Percentiles rank a stretch among this genome's conserved stretches.
Evolutionary conservation across 2,329 filamentous ascomycete genomes (phyloP).

Genomic region (Aspergillus unguis): DNA sequence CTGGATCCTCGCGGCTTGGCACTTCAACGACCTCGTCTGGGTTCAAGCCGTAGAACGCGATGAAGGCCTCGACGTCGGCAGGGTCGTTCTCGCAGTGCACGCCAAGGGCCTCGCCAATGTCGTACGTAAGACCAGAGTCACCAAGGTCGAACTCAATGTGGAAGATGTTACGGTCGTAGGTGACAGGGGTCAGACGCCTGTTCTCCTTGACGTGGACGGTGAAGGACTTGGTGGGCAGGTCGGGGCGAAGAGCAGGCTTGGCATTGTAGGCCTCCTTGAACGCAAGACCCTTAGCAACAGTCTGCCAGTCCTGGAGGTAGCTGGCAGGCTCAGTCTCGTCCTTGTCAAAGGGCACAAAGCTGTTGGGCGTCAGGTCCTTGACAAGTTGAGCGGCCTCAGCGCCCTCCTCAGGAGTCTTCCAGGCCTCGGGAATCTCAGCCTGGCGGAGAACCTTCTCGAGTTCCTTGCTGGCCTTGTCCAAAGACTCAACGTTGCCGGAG

Average conservation of each 20-base stretch:
- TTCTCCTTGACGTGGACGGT: conserved; percentile 93
- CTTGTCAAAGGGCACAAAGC: conserved; percentile 79
- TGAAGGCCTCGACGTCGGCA: conserved; percentile 75
- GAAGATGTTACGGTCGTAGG: conserved; percentile 98
- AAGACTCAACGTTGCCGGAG: conserved; percentile 57
- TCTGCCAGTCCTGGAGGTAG: conserved; percentile 72
- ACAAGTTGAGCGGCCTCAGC: conserved; percentile 48
- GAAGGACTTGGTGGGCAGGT: conserved; percentile 78
- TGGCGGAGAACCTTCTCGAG: conserved; percentile 68
- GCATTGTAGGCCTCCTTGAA: conserved; percentile 95
- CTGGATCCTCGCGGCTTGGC: conserved; percentile 73
- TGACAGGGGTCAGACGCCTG: conserved; percentile 78
- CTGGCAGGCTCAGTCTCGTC: conserved; percentile 65
- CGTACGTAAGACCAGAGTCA: conserved; percentile 84
- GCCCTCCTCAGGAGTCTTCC: conserved; percentile 64
- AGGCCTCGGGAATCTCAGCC: conserved; percentile 73
- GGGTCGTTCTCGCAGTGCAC: conserved; percentile 94
- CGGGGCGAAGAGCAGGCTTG: conserved; percentile 70
- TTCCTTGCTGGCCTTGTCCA: conserved; percentile 58
- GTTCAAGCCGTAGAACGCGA: conserved; percentile 82
- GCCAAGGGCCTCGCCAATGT: conserved; percentile 94
- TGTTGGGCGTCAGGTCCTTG: conserved; percentile 68
- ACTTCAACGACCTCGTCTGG: conserved; percentile 85
- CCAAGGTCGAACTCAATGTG: conserved; percentile 98
- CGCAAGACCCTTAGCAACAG: conserved; percentile 77